Evolutionary conservation across 1,284 basidiomycete species (phyloP).

Genomic region (Malassezia caprae): DNA sequence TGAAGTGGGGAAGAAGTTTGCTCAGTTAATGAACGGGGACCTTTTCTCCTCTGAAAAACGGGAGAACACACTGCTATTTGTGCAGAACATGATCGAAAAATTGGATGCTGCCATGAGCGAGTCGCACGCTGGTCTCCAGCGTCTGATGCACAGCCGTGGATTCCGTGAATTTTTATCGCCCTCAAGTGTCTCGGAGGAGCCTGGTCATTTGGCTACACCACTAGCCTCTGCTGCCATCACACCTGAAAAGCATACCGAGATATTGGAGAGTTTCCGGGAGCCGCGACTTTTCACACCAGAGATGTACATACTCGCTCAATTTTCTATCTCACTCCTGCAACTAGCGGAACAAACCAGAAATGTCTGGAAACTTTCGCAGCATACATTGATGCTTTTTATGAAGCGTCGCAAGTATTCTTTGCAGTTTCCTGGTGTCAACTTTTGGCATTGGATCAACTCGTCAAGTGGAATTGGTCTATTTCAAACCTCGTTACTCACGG

Average conservation of each 20-base stretch:
- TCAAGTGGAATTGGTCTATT: constrained; percentile 11
- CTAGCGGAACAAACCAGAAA: constrained; percentile 22
- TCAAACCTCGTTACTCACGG: not conserved
- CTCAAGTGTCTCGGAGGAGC: not conserved
- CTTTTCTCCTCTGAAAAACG: not conserved
- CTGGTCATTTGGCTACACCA: not conserved
- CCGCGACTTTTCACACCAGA: constrained; percentile 23
- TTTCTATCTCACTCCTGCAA: constrained; percentile 32
- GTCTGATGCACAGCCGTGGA: not conserved
- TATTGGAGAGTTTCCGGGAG: not conserved
- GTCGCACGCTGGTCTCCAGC: not conserved
- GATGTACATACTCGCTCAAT: constrained; percentile 26
- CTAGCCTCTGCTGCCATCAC: not conserved
- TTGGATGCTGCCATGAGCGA: not conserved
- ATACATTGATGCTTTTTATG: constrained; percentile 8
- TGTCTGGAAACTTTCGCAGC: constrained; percentile 12
- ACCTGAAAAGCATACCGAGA: not conserved
- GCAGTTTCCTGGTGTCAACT: constrained; percentile 14
- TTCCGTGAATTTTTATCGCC: not conserved
- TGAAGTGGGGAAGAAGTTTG: not conserved
- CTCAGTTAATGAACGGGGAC: not conserved
- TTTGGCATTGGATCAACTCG: constrained; percentile 22
- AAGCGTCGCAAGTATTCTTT: not conserved
- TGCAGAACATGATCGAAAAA: not conserved
- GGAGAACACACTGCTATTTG: not conserved